Conservation (phyloP, 345 rosid species). For the Pseudoturritis turrita region DNA sequence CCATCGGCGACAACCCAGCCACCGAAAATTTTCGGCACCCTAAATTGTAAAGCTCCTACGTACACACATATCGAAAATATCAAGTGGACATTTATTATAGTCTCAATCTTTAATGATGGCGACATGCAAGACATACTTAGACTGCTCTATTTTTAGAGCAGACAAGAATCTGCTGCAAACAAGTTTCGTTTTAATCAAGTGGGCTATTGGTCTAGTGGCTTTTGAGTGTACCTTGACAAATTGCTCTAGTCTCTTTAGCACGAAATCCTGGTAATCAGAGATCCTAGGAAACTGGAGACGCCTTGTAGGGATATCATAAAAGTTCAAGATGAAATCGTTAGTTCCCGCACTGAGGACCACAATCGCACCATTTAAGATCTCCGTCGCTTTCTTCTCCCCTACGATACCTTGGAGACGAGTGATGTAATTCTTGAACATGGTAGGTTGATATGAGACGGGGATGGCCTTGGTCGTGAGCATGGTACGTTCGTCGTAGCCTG, state of each 20-base stretch:
- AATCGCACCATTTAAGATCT: conserved; percentile 30
- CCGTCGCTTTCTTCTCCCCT: conserved; percentile 35
- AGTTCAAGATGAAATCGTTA: conserved; percentile 42
- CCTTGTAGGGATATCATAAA: conserved; percentile 35
- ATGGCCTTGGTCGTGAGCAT: conserved; percentile 5
- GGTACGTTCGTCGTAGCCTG: conserved; percentile 8
- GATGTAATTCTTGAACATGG: conserved; percentile 24
- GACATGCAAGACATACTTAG: no score
- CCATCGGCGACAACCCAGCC: conserved; percentile 49
- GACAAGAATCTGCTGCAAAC: no score
- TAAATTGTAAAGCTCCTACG: conserved; percentile 37
- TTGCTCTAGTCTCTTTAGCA: conserved; percentile 14
- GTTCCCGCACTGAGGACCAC: conserved; percentile 46
- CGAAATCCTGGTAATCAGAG: conserved; percentile 37
- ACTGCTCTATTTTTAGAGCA: no score
- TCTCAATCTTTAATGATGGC: not conserved
- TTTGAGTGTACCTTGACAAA: conserved; percentile 40
- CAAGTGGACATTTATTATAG: not conserved
- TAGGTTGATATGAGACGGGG: conserved; percentile 40
- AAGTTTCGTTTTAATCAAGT: no score
- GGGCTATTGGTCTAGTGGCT: no score
- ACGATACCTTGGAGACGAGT: conserved; percentile 8
- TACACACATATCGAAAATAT: not conserved
- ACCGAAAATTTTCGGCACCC: conserved; percentile 38
- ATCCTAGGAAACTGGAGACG: conserved; percentile 19